Evolutionary conservation across 495 filamentous ascomycete genomes (phyloP).

Genomic region (Lasiosphaeris hirsuta): DNA sequence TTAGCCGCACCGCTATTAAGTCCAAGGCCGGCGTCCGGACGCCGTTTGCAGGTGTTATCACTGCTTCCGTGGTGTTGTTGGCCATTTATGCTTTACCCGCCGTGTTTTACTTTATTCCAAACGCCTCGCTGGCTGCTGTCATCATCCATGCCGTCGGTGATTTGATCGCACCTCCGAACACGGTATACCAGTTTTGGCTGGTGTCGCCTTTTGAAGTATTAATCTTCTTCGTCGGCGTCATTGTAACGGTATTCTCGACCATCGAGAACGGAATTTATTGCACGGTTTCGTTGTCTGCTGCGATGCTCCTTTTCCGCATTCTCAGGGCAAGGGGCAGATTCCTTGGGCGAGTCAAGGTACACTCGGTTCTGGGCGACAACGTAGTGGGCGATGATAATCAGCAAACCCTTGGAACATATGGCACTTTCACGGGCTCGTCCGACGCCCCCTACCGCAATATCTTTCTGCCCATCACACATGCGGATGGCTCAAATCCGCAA

Average conservation of each 20-base stretch:
- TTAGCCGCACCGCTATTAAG: constrained; percentile 96
- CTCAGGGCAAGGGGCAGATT: constrained; percentile 84
- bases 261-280: constrained; percentile 94
- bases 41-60: constrained; percentile 89
- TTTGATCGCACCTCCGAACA: constrained; percentile 89
- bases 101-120: constrained; percentile 94
- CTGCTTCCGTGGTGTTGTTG: constrained; percentile 82
- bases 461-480: constrained; percentile 85
- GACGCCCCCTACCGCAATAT: constrained; percentile 58
- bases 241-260: constrained; percentile 81
- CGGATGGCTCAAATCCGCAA: constrained; percentile 86
- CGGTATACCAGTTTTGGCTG: constrained; percentile 93
- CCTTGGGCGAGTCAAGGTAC: constrained; percentile 82
- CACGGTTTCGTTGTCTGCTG: constrained; percentile 70
- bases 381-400: constrained; percentile 56
- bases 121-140: constrained; percentile 79
- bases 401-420: constrained; percentile 39
- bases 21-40: constrained; percentile 95
- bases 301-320: constrained; percentile 79
- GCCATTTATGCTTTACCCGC: constrained; percentile 90
- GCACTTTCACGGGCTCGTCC: constrained; percentile 43
- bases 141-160: constrained; percentile 98
- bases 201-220: constrained; percentile 85
- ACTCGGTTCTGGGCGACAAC: constrained; percentile 84
- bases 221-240: constrained; percentile 91